Conservation (phyloP, 73 alveolate species). For the Loxodes magnus region DNA sequence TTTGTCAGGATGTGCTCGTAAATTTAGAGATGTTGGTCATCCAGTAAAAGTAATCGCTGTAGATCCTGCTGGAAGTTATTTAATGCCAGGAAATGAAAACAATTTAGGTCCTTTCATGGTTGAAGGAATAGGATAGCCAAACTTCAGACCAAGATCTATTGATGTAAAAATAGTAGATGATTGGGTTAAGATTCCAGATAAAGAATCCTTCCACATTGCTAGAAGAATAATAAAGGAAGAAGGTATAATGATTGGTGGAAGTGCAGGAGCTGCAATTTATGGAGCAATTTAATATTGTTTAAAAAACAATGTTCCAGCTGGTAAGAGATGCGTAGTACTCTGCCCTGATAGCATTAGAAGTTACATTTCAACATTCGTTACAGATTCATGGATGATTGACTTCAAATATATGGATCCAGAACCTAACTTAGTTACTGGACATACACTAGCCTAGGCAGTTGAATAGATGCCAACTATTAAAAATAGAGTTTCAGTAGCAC, state of each 20-base stretch:
- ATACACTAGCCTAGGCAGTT: no score
- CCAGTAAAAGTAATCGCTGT: slow-evolving; percentile 75
- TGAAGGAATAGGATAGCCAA: slow-evolving; percentile 85
- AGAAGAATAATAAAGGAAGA: slow-evolving; percentile 57
- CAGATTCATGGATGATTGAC: slow-evolving; percentile 82
- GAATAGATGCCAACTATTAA: no score
- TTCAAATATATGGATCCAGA: slow-evolving; percentile 21
- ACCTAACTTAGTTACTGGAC: no score
- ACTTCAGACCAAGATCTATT: slow-evolving; percentile 53
- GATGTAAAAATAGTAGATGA: slow-evolving; percentile 54
- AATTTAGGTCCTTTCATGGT: slow-evolving; percentile 37
- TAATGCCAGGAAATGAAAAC: slow-evolving; percentile 35
- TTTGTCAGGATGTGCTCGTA: slow-evolving; percentile 85
- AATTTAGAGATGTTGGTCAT: slow-evolving; percentile 75
- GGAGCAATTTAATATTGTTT: slow-evolving; percentile 47
- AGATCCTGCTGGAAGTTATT: slow-evolving; percentile 85
- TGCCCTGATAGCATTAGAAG: slow-evolving; percentile 55
- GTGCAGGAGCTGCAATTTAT: slow-evolving; percentile 62
- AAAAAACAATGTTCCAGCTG: slow-evolving; percentile 37
- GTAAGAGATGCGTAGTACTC: slow-evolving; percentile 22
- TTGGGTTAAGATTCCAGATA: slow-evolving; percentile 43
- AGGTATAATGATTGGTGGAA: slow-evolving; percentile 67
- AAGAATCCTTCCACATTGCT: slow-evolving; percentile 49
- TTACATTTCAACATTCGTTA: slow-evolving; percentile 59
- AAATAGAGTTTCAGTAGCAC: no score